Evolutionary conservation across 164 flowering plant species (phyloP).

Genomic region (Paratinospora sagittata): DNA sequence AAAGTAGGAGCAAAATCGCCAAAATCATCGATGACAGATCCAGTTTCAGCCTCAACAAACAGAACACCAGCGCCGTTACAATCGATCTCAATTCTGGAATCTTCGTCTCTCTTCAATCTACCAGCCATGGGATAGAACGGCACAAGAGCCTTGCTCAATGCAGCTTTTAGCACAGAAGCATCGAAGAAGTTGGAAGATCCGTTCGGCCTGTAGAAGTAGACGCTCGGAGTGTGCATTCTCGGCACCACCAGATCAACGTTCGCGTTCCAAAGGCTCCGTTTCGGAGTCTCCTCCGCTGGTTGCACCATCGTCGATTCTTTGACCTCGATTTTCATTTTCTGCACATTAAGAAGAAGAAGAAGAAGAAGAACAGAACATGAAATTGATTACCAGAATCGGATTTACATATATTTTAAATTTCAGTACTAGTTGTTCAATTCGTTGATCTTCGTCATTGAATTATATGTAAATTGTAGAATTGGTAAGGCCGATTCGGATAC

Average conservation of each 20-base stretch:
- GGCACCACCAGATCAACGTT: constrained; percentile 29
- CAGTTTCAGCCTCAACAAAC: constrained; percentile 34
- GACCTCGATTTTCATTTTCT: constrained; percentile 19
- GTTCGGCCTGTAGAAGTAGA: constrained; percentile 25
- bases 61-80: constrained; percentile 29
- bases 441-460: too few species aligned
- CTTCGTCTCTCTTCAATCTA: too few species aligned
- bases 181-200: constrained; percentile 27
- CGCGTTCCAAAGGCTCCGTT: constrained; percentile 22
- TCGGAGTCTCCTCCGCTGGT: constrained; percentile 24
- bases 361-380: too few species aligned
- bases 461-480: too few species aligned
- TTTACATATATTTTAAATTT: too few species aligned
- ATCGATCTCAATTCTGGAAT: too few species aligned
- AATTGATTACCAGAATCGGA: too few species aligned
- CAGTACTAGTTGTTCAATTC: too few species aligned
- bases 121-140: too few species aligned
- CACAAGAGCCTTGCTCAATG: too few species aligned
- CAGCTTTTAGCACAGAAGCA: constrained; percentile 8
- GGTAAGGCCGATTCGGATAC: too few species aligned
- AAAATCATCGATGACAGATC: constrained; percentile 29
- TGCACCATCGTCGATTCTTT: constrained; percentile 26
- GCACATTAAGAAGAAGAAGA: too few species aligned
- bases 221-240: constrained; percentile 27
- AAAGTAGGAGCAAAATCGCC: constrained; percentile 36